Percentiles rank a stretch among this genome's conserved stretches.
Conservation (phyloP, 2,329 filamentous ascomycete species). For the Peltaster fructicola region DNA sequence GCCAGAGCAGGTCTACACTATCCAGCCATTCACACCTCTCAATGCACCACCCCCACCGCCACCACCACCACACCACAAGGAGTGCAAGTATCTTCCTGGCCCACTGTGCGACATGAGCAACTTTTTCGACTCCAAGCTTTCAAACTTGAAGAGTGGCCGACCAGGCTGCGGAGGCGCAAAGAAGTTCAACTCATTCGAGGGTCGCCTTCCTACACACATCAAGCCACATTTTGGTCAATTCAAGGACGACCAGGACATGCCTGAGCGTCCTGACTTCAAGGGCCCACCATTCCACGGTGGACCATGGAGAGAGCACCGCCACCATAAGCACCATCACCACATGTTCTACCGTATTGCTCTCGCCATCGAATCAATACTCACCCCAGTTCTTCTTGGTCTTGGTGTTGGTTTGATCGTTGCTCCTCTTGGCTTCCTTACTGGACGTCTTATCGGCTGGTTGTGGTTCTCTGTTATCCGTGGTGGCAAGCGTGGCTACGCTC, state of each 20-base stretch:
- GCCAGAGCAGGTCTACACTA: conserved; percentile 3
- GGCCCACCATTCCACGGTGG: conserved; percentile 9
- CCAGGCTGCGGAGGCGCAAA: conserved; percentile 17
- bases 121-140: conserved; percentile 30
- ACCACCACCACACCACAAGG: conserved; percentile 12
- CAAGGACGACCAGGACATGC: conserved; percentile 1
- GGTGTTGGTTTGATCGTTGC: conserved; percentile 50
- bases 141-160: conserved; percentile 24
- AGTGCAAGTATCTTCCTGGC: conserved; percentile 24
- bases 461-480: conserved; percentile 39
- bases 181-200: conserved; percentile 10
- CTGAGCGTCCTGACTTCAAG: no score
- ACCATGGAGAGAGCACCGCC: conserved; percentile 11
- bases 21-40: conserved; percentile 3
- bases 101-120: conserved; percentile 39
- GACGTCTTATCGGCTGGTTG: conserved; percentile 41
- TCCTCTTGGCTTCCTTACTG: conserved; percentile 48
- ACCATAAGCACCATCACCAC: conserved; percentile 19
- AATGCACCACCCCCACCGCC: conserved; percentile 13
- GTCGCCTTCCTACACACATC: conserved; percentile 12
- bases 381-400: conserved; percentile 52
- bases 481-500: conserved; percentile 18
- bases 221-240: no score
- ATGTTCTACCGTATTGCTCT: conserved; percentile 24
- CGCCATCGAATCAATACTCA: conserved; percentile 43